These are phyloP conservation scores for Calcarisporium arbuscula DNA, from an alignment of 2,329 filamentous ascomycete species.

Conservation along the genomic window DNA sequence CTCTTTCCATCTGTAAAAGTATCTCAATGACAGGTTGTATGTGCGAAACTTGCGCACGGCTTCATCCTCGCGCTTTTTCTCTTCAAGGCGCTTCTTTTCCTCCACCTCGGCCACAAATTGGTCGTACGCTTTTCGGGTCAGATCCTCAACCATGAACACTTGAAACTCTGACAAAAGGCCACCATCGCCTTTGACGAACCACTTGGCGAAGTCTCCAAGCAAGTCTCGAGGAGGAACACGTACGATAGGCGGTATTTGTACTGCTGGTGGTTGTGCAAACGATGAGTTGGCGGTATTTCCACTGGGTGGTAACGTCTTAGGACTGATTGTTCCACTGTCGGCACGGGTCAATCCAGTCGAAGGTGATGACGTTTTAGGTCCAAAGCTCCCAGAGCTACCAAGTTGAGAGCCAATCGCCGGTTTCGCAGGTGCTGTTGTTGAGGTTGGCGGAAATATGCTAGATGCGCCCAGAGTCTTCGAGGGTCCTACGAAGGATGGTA, in stretches of 20 bases:
- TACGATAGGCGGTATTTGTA: slow-evolving; percentile 6
- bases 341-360: no score
- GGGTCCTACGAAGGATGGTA: no score
- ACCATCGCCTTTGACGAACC: slow-evolving; percentile 48
- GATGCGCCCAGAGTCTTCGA: no score
- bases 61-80: slow-evolving; percentile 39
- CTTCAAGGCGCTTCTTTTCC: slow-evolving; percentile 37
- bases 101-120: slow-evolving; percentile 33
- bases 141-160: slow-evolving; percentile 35
- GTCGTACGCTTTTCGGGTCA: slow-evolving; percentile 36
- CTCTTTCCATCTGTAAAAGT: slow-evolving; percentile 50
- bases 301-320: no score
- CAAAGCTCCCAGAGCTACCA: no score
- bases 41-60: slow-evolving; percentile 41
- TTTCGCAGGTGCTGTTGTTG: no score
- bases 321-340: no score
- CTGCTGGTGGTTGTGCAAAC: slow-evolving; percentile 3
- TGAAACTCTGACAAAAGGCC: slow-evolving; percentile 48
- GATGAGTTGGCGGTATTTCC: no score
- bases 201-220: slow-evolving; percentile 44
- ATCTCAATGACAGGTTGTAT: slow-evolving; percentile 46
- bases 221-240: slow-evolving; percentile 27
- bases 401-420: no score
- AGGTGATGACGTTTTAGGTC: no score
- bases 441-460: no score